Conservation (phyloP, 164 flowering plant genomes). For the Santalum album region DNA sequence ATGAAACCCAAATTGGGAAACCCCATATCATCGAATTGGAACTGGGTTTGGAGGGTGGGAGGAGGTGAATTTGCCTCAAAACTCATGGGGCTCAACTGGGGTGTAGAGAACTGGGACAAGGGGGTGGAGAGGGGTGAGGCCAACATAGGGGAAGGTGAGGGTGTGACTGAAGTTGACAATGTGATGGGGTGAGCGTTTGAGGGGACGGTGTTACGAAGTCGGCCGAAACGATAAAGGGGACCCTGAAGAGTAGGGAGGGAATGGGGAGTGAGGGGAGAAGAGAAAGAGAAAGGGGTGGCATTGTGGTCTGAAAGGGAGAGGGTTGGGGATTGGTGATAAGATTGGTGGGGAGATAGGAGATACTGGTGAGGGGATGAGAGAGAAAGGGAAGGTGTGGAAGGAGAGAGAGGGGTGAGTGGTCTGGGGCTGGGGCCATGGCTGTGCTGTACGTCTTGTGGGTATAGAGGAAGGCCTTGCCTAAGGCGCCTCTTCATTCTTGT, state of each 20-base stretch:
- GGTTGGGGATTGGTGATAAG: neutral
- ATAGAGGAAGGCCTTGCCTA: neutral
- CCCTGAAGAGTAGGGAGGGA: neutral
- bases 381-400: neutral
- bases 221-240: neutral
- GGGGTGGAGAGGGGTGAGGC: neutral
- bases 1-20: neutral
- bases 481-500: neutral
- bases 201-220: neutral
- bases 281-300: too few species aligned
- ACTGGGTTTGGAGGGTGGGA: neutral
- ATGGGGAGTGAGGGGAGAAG: too few species aligned
- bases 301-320: neutral
- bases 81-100: neutral
- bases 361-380: too few species aligned
- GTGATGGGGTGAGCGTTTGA: neutral
- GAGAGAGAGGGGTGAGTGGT: neutral
- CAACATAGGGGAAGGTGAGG: neutral
- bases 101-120: neutral
- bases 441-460: neutral
- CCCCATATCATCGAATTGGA: neutral
- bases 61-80: neutral
- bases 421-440: too few species aligned
- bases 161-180: neutral
- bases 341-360: neutral